Evolutionary conservation across 2,329 filamentous ascomycete genomes (phyloP).

Genomic region (Sporothrix schenckii): DNA sequence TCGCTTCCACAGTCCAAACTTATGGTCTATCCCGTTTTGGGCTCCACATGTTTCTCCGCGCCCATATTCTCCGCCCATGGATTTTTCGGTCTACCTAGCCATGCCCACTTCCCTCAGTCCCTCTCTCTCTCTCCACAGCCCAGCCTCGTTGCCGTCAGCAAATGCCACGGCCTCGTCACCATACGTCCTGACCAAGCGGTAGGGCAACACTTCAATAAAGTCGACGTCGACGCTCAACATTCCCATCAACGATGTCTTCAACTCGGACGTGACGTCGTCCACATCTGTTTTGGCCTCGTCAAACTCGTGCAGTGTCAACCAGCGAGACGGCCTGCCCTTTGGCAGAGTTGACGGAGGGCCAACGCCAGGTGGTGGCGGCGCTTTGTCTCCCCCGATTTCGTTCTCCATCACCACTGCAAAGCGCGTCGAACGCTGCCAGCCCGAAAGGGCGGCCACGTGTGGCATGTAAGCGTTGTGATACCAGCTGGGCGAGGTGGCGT

Average conservation of each 20-base stretch:
- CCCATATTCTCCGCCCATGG: too few relatives aligned
- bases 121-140: background rate
- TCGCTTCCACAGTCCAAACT: background rate
- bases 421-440: constrained; percentile 35
- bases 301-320: constrained; percentile 16
- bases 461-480: background rate
- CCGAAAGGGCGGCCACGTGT: constrained; percentile 15
- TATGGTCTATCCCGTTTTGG: too few relatives aligned
- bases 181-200: background rate
- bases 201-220: background rate
- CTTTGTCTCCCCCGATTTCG: constrained; percentile 22
- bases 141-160: background rate
- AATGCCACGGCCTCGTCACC: background rate
- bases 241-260: background rate
- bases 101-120: too few relatives aligned
- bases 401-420: constrained; percentile 31
- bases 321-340: background rate
- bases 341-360: background rate
- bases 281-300: background rate
- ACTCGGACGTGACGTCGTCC: background rate
- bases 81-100: too few relatives aligned
- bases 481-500: background rate
- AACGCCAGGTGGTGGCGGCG: background rate
- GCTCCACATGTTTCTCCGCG: too few relatives aligned
- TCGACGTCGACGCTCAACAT: background rate